Conservation (phyloP, 768 basidiomycete species). For the Tricholomella constricta region DNA sequence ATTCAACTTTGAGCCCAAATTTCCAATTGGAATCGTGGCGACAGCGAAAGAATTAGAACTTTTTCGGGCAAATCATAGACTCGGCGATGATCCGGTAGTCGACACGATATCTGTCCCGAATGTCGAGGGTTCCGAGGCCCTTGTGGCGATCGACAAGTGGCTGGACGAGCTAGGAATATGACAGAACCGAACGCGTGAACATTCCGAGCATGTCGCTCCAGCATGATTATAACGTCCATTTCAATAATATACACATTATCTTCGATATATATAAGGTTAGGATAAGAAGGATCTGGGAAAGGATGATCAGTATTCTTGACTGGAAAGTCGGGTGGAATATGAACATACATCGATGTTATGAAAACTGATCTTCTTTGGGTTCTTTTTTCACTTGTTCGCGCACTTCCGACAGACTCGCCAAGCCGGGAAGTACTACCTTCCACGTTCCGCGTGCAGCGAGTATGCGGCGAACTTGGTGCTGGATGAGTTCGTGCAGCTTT, state of each 20-base stretch:
- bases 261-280: background rate
- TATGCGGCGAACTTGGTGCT: slow-evolving; percentile 74
- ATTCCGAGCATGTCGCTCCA: background rate
- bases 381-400: slow-evolving; percentile 40
- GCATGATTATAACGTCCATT: background rate
- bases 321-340: background rate
- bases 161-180: slow-evolving; percentile 56
- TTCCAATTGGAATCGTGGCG: slow-evolving; percentile 58
- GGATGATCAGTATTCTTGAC: background rate
- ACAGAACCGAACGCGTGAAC: slow-evolving; percentile 4
- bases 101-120: slow-evolving; percentile 37
- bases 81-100: slow-evolving; percentile 42
- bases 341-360: slow-evolving; percentile 11
- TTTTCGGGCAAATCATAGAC: slow-evolving; percentile 39
- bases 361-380: slow-evolving; percentile 26
- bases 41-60: slow-evolving; percentile 31
- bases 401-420: slow-evolving; percentile 41
- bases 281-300: slow-evolving; percentile 1
- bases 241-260: slow-evolving; percentile 11
- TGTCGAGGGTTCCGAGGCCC: slow-evolving; percentile 38
- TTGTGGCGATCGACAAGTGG: slow-evolving; percentile 51
- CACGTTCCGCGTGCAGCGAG: slow-evolving; percentile 62
- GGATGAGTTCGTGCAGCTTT: slow-evolving; percentile 93
- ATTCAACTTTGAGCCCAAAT: slow-evolving; percentile 63
- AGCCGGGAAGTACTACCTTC: slow-evolving; percentile 68